These are phyloP conservation scores for Saccharomyces mikatae DNA, from an alignment of 805 yeast genomes.

Conservation along the genomic window DNA sequence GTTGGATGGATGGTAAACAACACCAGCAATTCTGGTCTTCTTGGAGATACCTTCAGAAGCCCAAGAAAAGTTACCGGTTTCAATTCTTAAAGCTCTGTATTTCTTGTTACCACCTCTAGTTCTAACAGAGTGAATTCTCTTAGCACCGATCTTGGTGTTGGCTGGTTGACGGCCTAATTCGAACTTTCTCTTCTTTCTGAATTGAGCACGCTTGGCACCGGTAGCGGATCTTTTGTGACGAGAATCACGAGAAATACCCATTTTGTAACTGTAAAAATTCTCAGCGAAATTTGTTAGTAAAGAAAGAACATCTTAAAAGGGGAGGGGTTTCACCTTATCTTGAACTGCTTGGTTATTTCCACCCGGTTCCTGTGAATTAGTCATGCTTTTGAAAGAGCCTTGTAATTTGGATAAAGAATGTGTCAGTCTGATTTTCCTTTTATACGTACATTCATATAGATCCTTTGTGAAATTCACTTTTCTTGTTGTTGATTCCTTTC, in stretches of 20 bases:
- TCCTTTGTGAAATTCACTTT: neutral
- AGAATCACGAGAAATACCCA: conserved; percentile 99
- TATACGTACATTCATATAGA: neutral
- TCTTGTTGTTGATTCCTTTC: neutral
- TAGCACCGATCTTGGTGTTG: conserved; percentile 97
- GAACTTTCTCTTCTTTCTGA: conserved; percentile 99
- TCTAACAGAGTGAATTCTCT: conserved; percentile 98
- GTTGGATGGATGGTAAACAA: conserved; percentile 98
- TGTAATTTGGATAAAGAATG: neutral
- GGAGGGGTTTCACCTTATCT: neutral
- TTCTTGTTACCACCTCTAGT: conserved; percentile 99
- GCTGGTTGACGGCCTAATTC: conserved; percentile 99
- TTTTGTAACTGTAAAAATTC: conserved; percentile 37
- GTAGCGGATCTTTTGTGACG: conserved; percentile 99
- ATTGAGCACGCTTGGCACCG: conserved; percentile 99
- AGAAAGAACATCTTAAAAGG: neutral
- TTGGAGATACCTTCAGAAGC: conserved; percentile 97
- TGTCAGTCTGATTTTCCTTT: neutral
- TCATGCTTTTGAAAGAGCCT: neutral
- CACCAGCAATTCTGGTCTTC: conserved; percentile 98
- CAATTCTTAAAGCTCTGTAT: conserved; percentile 99
- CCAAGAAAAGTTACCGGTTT: conserved; percentile 99
- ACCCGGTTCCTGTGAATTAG: neutral
- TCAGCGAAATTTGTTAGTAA: neutral
- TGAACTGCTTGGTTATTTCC: neutral